phyloP scores from a whole-genome alignment of 2,329 filamentous ascomycete genomes.

The Aureobasidium sp. region DNA sequence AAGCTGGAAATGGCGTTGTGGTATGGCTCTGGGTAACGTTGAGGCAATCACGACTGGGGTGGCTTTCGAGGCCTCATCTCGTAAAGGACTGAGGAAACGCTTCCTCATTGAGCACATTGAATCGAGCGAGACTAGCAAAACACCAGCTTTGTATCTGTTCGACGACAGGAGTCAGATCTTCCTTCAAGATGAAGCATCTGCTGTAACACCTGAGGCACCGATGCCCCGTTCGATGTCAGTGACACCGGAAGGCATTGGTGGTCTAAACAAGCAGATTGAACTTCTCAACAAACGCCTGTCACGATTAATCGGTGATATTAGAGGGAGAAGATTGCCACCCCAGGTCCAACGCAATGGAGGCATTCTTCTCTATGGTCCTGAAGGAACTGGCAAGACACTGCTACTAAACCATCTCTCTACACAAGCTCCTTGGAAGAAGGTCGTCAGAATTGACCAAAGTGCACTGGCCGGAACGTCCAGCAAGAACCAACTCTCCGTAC shows the following conservation, averaged over 20 bases:
- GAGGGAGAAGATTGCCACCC: constrained; percentile 14
- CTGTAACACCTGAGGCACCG: constrained; percentile 9
- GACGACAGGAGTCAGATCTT: constrained; percentile 24
- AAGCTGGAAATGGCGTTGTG: constrained; percentile 26
- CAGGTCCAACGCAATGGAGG: constrained; percentile 41
- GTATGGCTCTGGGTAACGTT: constrained; percentile 40
- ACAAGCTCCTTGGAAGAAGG: constrained; percentile 59
- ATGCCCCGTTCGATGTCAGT: constrained; percentile 23
- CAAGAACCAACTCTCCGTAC: constrained; percentile 46
- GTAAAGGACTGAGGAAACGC: constrained; percentile 50
- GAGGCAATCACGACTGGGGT: constrained; percentile 66
- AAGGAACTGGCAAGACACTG: constrained; percentile 77
- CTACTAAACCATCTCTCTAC: constrained; percentile 59
- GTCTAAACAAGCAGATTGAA: constrained; percentile 56
- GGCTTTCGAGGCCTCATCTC: constrained; percentile 57
- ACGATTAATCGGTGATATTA: constrained; percentile 25
- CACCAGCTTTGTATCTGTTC: constrained; percentile 16
- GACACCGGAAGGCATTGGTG: constrained; percentile 52
- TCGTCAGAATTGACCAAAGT: constrained; percentile 53
- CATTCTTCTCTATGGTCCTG: constrained; percentile 70
- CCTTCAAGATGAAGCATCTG: constrained; percentile 20
- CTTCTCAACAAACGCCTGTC: constrained; percentile 60
- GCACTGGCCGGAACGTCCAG: constrained; percentile 32
- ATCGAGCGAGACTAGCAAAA: constrained; percentile 18
- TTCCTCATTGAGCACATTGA: constrained; percentile 56